These are phyloP conservation scores for Simmondsia chinensis DNA, from an alignment of 148 eudicot species.

Conservation along the genomic window DNA sequence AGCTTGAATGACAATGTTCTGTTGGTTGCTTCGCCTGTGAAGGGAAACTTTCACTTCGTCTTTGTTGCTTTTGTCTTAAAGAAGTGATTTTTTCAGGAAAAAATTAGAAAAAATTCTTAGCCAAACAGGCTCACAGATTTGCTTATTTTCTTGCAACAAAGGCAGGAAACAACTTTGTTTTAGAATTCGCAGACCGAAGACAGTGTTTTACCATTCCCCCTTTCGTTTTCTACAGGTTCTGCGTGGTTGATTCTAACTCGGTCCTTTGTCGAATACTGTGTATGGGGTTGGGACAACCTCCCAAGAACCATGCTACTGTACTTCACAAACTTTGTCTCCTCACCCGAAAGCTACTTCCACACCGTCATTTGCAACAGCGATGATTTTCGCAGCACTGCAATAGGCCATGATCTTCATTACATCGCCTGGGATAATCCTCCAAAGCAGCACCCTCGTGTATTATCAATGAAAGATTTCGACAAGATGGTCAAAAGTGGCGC, in stretches of 20 bases:
- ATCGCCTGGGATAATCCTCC: conserved; percentile 98
- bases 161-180: not conserved
- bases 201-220: not conserved
- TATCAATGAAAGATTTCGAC: conserved; percentile 61
- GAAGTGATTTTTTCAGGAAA: too few relatives aligned
- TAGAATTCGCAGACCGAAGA: too few relatives aligned
- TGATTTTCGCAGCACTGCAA: conserved; percentile 55
- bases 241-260: conserved; percentile 93
- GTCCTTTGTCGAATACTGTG: conserved; percentile 90
- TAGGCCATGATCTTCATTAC: conserved; percentile 92
- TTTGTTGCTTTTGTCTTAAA: too few relatives aligned
- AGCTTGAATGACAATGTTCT: too few relatives aligned
- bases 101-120: too few relatives aligned
- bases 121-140: too few relatives aligned
- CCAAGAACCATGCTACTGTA: conserved; percentile 88
- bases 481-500: conserved; percentile 90
- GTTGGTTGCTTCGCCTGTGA: too few relatives aligned
- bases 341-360: conserved; percentile 96
- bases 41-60: too few relatives aligned
- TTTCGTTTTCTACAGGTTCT: conserved; percentile 48
- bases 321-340: conserved; percentile 79
- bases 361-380: conserved; percentile 81
- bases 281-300: conserved; percentile 95
- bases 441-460: conserved; percentile 73
- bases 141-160: not conserved